Evolutionary conservation across 208 protist species (phyloP).

Genomic region (Leishmania braziliensis): DNA sequence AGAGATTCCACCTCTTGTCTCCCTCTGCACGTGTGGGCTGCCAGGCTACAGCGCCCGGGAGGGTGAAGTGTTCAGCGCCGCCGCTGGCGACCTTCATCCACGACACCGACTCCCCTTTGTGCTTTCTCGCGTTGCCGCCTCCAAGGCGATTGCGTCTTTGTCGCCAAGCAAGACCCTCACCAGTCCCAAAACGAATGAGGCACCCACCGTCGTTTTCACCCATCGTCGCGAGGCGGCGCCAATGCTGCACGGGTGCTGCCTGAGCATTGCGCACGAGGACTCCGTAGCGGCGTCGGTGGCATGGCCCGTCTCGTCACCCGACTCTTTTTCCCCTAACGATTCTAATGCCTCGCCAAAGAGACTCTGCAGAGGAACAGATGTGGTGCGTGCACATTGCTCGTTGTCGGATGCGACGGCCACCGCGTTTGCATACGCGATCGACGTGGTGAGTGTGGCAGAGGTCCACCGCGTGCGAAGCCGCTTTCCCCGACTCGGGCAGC

Average conservation of each 20-base stretch:
- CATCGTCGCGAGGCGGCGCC: conserved; percentile 32
- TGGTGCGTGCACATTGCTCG: background rate
- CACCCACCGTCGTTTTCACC: conserved; percentile 26
- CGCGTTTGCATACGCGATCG: conserved; percentile 32
- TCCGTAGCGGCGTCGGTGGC: conserved; percentile 42
- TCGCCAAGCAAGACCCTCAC: background rate
- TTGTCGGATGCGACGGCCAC: background rate
- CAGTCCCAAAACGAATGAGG: too few species aligned
- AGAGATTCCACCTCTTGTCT: conserved; percentile 1
- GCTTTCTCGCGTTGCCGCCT: conserved; percentile 67
- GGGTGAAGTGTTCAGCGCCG: background rate
- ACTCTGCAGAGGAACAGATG: background rate
- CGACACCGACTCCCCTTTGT: conserved; percentile 54
- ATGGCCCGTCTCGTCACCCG: conserved; percentile 18
- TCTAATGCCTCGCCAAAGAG: background rate
- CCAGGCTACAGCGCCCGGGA: conserved; percentile 3
- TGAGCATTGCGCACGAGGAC: conserved; percentile 67
- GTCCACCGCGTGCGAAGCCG: conserved; percentile 35
- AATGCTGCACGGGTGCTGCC: conserved; percentile 24
- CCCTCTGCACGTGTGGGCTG: conserved; percentile 2
- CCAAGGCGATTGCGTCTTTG: conserved; percentile 33
- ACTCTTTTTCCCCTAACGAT: background rate
- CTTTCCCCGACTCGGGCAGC: conserved; percentile 28
- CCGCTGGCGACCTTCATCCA: conserved; percentile 22
- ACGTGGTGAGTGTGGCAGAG: conserved; percentile 47